Conservation (phyloP, 331 rosid species). For the Quercus tomentella region DNA sequence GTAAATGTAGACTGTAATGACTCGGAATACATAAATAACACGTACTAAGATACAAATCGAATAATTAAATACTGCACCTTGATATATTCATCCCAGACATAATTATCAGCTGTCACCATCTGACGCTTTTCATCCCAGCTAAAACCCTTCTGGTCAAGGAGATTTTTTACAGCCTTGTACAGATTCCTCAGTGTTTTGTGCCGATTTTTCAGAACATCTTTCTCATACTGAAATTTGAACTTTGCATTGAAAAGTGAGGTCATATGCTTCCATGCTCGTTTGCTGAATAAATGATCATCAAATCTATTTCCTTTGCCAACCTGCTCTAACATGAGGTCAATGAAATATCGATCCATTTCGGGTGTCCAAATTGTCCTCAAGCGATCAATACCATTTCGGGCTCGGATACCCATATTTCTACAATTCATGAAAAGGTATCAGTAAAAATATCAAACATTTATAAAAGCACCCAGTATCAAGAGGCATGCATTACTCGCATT, state of each 20-base stretch:
- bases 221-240: conserved; percentile 70
- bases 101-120: conserved; percentile 69
- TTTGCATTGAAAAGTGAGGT: conserved; percentile 50
- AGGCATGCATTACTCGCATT: not conserved
- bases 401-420: conserved; percentile 46
- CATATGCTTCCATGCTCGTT: conserved; percentile 72
- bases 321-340: conserved; percentile 71
- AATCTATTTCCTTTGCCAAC: conserved; percentile 43
- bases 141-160: conserved; percentile 58
- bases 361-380: conserved; percentile 78
- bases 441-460: not conserved
- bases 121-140: conserved; percentile 66
- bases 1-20: conserved; percentile 18
- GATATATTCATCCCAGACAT: conserved; percentile 71
- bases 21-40: not conserved
- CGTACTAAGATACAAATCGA: not conserved
- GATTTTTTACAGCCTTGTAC: conserved; percentile 44
- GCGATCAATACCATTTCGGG: conserved; percentile 42
- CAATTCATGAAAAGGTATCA: conserved; percentile 3
- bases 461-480: not conserved
- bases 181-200: conserved; percentile 69
- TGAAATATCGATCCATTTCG: conserved; percentile 72
- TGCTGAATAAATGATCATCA: conserved; percentile 69
- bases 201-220: conserved; percentile 71
- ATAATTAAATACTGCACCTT: conserved; percentile 32